phyloP scores from a whole-genome alignment of 2,329 filamentous ascomycete genomes.

The Neobulgaria alba region DNA sequence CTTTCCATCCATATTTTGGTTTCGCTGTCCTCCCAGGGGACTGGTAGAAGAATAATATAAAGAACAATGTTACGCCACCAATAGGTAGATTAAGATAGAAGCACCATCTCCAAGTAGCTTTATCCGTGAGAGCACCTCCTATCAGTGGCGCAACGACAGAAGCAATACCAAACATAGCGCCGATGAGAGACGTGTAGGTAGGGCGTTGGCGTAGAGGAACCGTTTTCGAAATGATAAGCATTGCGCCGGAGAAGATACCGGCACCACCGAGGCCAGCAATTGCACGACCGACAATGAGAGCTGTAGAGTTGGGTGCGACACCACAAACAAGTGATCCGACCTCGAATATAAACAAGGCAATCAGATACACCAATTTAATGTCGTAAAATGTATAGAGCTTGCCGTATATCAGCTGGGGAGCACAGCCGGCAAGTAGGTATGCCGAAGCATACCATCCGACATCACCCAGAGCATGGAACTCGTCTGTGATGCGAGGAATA shows the following conservation, averaged over 20 bases:
- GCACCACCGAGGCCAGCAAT: slow-evolving; percentile 42
- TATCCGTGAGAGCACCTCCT: slow-evolving; percentile 37
- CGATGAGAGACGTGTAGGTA: slow-evolving; percentile 18
- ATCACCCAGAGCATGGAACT: neutral
- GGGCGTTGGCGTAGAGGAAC: slow-evolving; percentile 17
- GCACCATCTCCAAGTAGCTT: slow-evolving; percentile 28
- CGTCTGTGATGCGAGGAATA: neutral
- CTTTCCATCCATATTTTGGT: slow-evolving; percentile 3
- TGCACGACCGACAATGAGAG: slow-evolving; percentile 38
- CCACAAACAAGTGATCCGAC: slow-evolving; percentile 39
- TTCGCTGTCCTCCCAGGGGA: slow-evolving; percentile 1
- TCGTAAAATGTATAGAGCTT: slow-evolving; percentile 20
- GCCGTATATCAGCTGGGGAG: slow-evolving; percentile 11
- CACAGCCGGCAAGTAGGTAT: slow-evolving; percentile 29
- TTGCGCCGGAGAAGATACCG: slow-evolving; percentile 32
- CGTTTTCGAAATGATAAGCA: slow-evolving; percentile 18
- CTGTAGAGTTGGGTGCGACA: slow-evolving; percentile 33
- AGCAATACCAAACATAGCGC: slow-evolving; percentile 21
- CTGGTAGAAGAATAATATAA: slow-evolving; percentile 4
- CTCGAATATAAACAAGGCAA: slow-evolving; percentile 40
- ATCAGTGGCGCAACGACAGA: slow-evolving; percentile 26
- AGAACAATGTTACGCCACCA: slow-evolving; percentile 4
- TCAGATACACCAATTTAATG: slow-evolving; percentile 17
- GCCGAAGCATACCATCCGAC: slow-evolving; percentile 34
- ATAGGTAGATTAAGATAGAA: slow-evolving; percentile 32